Conservation (phyloP, 2,329 filamentous ascomycete genomes). For the Calonectria pauciramosa region DNA sequence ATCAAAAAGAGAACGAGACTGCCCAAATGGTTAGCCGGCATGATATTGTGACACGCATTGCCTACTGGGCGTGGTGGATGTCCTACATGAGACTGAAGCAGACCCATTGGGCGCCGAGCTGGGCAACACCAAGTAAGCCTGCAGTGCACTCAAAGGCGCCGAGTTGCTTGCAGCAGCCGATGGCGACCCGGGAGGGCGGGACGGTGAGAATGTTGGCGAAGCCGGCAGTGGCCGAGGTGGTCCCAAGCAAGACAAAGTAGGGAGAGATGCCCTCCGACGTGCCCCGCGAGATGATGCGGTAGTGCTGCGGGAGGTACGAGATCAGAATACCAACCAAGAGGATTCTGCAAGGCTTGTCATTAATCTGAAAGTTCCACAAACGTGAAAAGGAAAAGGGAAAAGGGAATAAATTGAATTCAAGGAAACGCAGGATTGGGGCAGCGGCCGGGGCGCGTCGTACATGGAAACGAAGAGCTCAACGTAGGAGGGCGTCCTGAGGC, state of each 20-base stretch:
- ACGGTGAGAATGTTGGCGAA: conserved; percentile 94
- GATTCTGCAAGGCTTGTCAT: conserved; percentile 59
- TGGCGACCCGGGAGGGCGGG: conserved; percentile 84
- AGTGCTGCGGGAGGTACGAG: conserved; percentile 95
- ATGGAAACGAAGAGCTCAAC: conserved; percentile 70
- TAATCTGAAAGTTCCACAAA: conserved; percentile 18
- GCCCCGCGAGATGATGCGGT: conserved; percentile 86
- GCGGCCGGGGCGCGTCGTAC: conserved; percentile 51
- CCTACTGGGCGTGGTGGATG: conserved; percentile 28
- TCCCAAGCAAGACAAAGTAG: conserved; percentile 94
- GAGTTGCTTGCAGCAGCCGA: conserved; percentile 87
- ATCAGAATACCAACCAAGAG: conserved; percentile 90
- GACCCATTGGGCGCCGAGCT: conserved; percentile 92
- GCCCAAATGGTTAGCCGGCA: conserved; percentile 10
- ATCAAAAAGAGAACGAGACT: conserved; percentile 94
- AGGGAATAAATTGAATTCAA: background rate
- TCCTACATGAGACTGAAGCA: conserved; percentile 92
- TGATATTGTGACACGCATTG: background rate
- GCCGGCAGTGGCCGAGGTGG: conserved; percentile 87
- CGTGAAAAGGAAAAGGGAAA: background rate
- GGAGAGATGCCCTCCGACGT: conserved; percentile 96
- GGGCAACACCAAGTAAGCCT: conserved; percentile 87
- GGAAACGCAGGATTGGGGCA: background rate
- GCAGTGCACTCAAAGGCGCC: conserved; percentile 87
- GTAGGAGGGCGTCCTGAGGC: conserved; percentile 66